These are phyloP conservation scores for Bromus sterilis DNA, from an alignment of 176 grass and related monocot species.

Conservation along the genomic window DNA sequence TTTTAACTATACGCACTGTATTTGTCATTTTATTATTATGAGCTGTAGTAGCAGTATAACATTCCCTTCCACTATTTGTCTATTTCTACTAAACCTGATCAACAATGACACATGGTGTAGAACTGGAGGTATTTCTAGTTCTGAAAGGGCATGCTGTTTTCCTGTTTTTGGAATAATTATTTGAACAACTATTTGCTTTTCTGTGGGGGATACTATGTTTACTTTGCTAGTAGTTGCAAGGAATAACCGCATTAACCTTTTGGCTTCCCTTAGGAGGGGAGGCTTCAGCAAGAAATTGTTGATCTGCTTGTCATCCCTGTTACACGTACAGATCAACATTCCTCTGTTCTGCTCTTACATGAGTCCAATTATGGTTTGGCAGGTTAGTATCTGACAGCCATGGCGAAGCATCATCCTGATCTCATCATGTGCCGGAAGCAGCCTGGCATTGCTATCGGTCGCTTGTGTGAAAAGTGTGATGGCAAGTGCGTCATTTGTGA, in stretches of 20 bases:
- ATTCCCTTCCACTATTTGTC: background rate
- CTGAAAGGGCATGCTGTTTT: background rate
- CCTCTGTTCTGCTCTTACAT: background rate
- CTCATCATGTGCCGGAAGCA: slow-evolving; percentile 85
- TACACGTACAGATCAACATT: background rate
- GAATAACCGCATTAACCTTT: background rate
- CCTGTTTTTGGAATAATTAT: background rate
- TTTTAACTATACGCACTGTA: background rate
- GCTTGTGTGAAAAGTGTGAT: slow-evolving; percentile 69
- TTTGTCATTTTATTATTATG: background rate
- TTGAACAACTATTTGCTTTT: background rate
- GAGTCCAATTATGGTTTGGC: background rate
- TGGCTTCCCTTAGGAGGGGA: background rate
- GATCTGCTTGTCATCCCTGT: background rate
- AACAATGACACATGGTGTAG: background rate
- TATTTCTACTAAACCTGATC: background rate
- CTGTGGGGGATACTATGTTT: background rate
- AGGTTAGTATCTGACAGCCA: slow-evolving; percentile 24
- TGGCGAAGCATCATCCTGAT: slow-evolving; percentile 84
- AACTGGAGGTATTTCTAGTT: background rate
- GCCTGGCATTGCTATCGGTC: slow-evolving; percentile 67
- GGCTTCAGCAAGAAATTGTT: background rate
- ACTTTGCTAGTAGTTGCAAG: background rate
- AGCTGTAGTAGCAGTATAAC: background rate
- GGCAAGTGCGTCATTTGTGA: slow-evolving; percentile 75